Evolutionary conservation across 495 filamentous ascomycete genomes (phyloP).

Genomic region (Hyaloscypha hepaticicola): DNA sequence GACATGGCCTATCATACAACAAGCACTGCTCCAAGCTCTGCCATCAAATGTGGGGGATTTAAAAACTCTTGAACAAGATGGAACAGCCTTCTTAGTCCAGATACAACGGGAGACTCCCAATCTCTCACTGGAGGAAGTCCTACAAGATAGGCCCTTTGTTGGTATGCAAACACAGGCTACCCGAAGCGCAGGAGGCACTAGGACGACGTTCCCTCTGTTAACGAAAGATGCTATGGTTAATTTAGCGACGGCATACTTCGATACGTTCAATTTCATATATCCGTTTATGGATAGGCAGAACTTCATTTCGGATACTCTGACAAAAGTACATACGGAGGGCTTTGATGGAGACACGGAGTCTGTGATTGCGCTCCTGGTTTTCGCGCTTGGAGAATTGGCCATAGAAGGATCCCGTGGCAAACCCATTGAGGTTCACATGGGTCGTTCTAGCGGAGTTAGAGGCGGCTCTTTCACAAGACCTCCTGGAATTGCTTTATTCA

Average conservation of each 20-base stretch:
- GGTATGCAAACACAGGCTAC: slow-evolving; percentile 34
- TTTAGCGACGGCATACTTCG: slow-evolving; percentile 53
- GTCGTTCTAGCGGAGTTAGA: slow-evolving; percentile 50
- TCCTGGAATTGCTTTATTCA: slow-evolving; percentile 58
- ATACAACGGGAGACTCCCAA: slow-evolving; percentile 38
- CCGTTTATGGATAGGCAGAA: slow-evolving; percentile 54
- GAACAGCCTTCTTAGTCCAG: slow-evolving; percentile 45
- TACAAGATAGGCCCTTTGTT: slow-evolving; percentile 29
- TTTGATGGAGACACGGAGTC: slow-evolving; percentile 48
- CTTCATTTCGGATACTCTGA: slow-evolving; percentile 49
- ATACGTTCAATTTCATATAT: slow-evolving; percentile 54
- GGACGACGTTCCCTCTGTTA: slow-evolving; percentile 35
- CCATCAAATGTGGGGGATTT: slow-evolving; percentile 28
- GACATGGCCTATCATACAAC: slow-evolving; percentile 55
- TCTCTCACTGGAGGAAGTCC: slow-evolving; percentile 34
- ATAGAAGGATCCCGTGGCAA: slow-evolving; percentile 45
- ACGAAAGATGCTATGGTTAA: slow-evolving; percentile 49
- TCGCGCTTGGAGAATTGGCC: slow-evolving; percentile 56
- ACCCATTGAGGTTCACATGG: slow-evolving; percentile 43
- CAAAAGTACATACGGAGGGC: slow-evolving; percentile 45
- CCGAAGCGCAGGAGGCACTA: slow-evolving; percentile 21
- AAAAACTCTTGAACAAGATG: slow-evolving; percentile 42
- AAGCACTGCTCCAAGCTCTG: slow-evolving; percentile 38
- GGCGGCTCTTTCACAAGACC: slow-evolving; percentile 48
- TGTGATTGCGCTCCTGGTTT: slow-evolving; percentile 55